Evolutionary conservation across 768 basidiomycete genomes (phyloP), one percentile per base, ranked within the genome.

Genomic region (Asterophora lycoperdoides): DNA sequence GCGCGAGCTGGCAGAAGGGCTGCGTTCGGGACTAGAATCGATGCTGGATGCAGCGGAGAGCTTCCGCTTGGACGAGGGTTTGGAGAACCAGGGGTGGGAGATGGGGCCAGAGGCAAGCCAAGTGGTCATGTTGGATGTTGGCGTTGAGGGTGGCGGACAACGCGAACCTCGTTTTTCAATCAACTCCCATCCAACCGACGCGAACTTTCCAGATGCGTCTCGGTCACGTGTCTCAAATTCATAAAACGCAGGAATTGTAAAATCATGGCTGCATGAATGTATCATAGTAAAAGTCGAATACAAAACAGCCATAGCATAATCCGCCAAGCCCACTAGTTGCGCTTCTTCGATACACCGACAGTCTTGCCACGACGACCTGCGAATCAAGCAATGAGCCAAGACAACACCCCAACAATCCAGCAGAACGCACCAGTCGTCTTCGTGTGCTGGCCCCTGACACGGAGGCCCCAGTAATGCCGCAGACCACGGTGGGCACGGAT

Each of bases 381-480:
- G 19, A 23, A 26, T 43, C 4, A 9, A 36, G 19, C 0, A 30
- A 60, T 46, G 56, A 49, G 48, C 28, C 26, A 41, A 14, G 29
- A 18, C 2, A 33, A 32, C 17, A 13, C 10, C 15, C 41, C 4
- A 35, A 8, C 10, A n/a, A 51, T 30, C 41, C 11, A 9, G 18
- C 39, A n/a, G 23, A 36, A 69, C 82, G 51, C 60, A 85, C 93
- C 93, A 46, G 95, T 98, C 46, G 95, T 98, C 79, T 98, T 98
- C 58, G 96, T 99, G 81, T 98, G 96, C 67, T 99, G 96, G 62
- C 96, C 96, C 60, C 96, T 79, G 47, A 98, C 96, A 64, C 95
- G 86, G 55, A 95, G 76, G 59, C 94, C 94, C 87, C 92, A 90
- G 79, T 78, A 90, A 67, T 93, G 91, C 67, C 91, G 77, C 56